Percentiles rank a stretch among this genome's conserved stretches.
Conservation (phyloP, 257 asterid species). For the Scutellaria barbata region DNA sequence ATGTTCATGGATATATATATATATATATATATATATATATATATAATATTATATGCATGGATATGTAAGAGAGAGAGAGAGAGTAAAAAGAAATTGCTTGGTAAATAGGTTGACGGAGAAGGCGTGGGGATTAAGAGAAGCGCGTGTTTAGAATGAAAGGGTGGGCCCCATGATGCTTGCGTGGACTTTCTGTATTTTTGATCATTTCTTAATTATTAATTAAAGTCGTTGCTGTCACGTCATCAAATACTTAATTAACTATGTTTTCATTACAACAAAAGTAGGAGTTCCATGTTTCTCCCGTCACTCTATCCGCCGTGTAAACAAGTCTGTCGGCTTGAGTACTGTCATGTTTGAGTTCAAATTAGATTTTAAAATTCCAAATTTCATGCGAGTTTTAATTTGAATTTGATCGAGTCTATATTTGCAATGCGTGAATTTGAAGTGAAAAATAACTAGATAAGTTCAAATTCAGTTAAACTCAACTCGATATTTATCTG, state of each 20-base stretch:
- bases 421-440: too few relatives aligned
- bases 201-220: conserved; percentile 19
- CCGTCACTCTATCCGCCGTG: too few relatives aligned
- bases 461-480: too few relatives aligned
- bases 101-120: conserved; percentile 5
- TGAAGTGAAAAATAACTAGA: too few relatives aligned
- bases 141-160: conserved; percentile 35
- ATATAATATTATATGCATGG: not conserved
- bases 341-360: too few relatives aligned
- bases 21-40: not conserved
- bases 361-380: too few relatives aligned
- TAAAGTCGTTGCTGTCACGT: conserved; percentile 16
- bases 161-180: too few relatives aligned
- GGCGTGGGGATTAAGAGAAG: conserved; percentile 40
- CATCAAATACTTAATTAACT: not conserved
- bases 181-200: not conserved
- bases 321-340: too few relatives aligned
- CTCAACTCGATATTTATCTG: too few relatives aligned
- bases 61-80: not conserved
- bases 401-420: too few relatives aligned
- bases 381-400: too few relatives aligned
- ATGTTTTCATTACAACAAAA: not conserved
- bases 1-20: not conserved
- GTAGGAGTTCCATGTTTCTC: too few relatives aligned
- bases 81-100: not conserved